Evolutionary conservation across 2,329 filamentous ascomycete species (phyloP), one percentile per base, ranked within the genome.

Genomic region (Colletotrichum eremochloae): DNA sequence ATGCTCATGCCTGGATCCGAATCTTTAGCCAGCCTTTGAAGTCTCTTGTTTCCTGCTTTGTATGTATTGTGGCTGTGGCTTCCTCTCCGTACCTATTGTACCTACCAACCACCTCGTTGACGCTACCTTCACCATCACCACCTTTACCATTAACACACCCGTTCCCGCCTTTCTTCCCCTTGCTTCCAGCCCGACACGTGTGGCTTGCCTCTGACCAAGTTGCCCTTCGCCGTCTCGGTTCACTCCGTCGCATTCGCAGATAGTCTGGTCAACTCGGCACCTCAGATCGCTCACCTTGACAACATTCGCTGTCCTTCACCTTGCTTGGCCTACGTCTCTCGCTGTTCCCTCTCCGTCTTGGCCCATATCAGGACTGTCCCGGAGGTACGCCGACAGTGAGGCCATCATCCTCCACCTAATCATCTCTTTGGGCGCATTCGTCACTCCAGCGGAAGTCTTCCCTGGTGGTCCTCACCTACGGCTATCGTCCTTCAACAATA

Each of bases 141-240:
- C 40, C 38, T 56, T 61, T 53, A 48, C 60, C 53, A 36, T 52
- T 52, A 20, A 58, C 69, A 55, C 58, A 46, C 11, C 48, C 65
- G 38, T 55, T 69, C 14, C 46, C 20, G 44, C 57, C 67, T 56
- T 29, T 57, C 67, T 33, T 42, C n/a, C 44, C 2, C 57, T 50
- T 29, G 33, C 56, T 50, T 14, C 31, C 33, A 18, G 31, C 40
- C 68, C 33, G 11, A 6, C 66, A 20, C 36, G 44, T 53, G 33
- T 69, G 20, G 69, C 60, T 61, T 72, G 66, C 31, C 9, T 68
- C 53, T n/a, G 57, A 55, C 56, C 40, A 40, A 24, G 33, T 36
- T n/a, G 29, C 12, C 18, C 20, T 18, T 38, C 56, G 36, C 58
- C 68, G 50, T 31, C 56, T 3, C 46, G 46, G 40, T 67, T 24